Base-by-base conservation (phyloP, 805 yeast species). In the Saturnispora hagleri region DNA sequence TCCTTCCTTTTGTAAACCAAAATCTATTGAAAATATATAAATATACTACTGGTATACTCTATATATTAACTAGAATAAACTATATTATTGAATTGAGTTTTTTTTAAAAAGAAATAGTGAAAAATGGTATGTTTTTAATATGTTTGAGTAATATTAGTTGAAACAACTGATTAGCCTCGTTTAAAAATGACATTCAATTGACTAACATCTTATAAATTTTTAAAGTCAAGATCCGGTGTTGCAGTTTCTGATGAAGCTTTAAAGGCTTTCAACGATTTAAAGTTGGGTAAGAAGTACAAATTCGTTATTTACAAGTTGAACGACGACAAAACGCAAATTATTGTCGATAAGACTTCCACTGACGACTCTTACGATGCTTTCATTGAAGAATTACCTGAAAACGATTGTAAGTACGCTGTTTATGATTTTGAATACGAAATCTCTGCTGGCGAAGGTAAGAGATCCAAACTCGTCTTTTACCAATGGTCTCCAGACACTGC, bases 401-500 rank as follows among this genome's bases (percentile, higher is more conserved):
- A 86, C 69, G 97, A 91, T 68, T 89, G 97, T 74, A 82, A 90
- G 71, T 93, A 93, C 70, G 99, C 98, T 55, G 82, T 93, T 52
- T 93, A 89, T 74, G 98, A 91, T 74, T 91, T 93, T 64, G 97
- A 91, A 75, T 93, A 90, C 73, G 96, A 89, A 71, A 74, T 88
- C 55, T 80, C 85, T 59, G 81, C 80, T 49, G 90, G 89, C 62
- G 98, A 91, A 73, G 99, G 99, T 69, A 89, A 89, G 79, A 86
- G 80, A 69, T 73, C 77, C 66, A 82, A 82, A 77, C 79, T 82
- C 60, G 77, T 80, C 54, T 82, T 82, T 69, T 79, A 67, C 76
- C 86, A 93, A 60, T 93, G 99, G 99, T 83, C 97, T 57, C 99
- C 99, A 64, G 99, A 93, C 69, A 88, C 95, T 56, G 97, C 98